Evolutionary conservation across 164 flowering plant genomes (phyloP).

Genomic region (Malania oleifera): DNA sequence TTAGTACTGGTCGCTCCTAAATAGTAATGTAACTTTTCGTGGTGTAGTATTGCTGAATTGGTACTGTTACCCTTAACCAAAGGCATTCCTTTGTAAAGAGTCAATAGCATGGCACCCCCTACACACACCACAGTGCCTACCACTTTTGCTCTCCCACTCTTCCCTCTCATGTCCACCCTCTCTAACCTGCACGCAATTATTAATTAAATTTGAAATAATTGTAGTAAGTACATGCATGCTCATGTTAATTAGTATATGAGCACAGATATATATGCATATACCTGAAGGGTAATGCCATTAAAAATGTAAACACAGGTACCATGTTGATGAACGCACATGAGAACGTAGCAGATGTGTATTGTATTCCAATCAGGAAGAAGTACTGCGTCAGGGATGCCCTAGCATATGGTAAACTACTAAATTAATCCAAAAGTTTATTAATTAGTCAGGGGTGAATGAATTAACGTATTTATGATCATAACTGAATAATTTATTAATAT

Average conservation of each 20-base stretch:
- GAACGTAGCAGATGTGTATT: slow-evolving; percentile 74
- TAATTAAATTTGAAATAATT: too few species aligned
- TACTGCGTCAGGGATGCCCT: slow-evolving; percentile 72
- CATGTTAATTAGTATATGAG: too few species aligned
- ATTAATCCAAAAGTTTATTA: too few species aligned
- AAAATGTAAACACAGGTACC: slow-evolving; percentile 71
- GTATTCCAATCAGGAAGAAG: slow-evolving; percentile 65
- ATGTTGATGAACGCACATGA: slow-evolving; percentile 77
- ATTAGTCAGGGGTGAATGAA: too few species aligned
- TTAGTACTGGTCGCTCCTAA: neutral
- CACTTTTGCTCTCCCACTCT: slow-evolving; percentile 63
- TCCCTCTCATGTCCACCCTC: slow-evolving; percentile 44
- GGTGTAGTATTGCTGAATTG: neutral
- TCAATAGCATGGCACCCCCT: slow-evolving; percentile 62
- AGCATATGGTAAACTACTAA: too few species aligned
- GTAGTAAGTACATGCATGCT: slow-evolving; percentile 30
- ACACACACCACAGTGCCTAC: slow-evolving; percentile 56
- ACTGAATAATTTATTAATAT: too few species aligned
- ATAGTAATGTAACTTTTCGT: neutral
- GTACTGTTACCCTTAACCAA: slow-evolving; percentile 22
- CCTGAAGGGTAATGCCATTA: slow-evolving; percentile 61
- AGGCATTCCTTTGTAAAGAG: slow-evolving; percentile 62
- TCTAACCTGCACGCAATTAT: slow-evolving; percentile 78
- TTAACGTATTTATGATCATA: too few species aligned
- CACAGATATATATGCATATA: neutral